A percentile compares a stretch with the other conserved stretches of the same genome.
phyloP scores from a whole-genome alignment of 176 grass and related monocot genomes.

The Carex pumila region DNA sequence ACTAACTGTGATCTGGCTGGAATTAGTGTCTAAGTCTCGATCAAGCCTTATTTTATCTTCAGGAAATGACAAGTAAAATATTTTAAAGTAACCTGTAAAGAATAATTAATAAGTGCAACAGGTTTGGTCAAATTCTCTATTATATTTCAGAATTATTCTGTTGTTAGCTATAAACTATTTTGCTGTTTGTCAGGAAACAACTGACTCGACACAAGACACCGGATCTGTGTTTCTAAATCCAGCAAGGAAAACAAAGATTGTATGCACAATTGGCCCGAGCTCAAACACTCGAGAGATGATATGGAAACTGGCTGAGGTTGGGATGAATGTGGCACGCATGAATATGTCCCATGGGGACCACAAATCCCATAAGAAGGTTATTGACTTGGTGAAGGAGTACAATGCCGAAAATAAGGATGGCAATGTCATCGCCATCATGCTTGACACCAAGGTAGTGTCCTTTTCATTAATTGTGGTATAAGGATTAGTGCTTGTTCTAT shows the following conservation, averaged over 20 bases:
- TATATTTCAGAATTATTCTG: neutral
- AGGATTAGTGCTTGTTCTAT: slow-evolving; percentile 3
- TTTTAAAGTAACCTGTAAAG: neutral
- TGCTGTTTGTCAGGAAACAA: slow-evolving; percentile 28
- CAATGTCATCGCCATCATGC: slow-evolving; percentile 83
- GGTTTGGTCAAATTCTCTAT: neutral
- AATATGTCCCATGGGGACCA: slow-evolving; percentile 99
- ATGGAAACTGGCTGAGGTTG: slow-evolving; percentile 87
- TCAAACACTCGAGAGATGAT: slow-evolving; percentile 84
- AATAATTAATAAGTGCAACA: neutral
- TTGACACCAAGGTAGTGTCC: slow-evolving; percentile 85
- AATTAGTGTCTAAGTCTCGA: neutral
- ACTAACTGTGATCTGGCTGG: too few relatives aligned
- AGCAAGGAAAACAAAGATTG: slow-evolving; percentile 84
- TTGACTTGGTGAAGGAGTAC: slow-evolving; percentile 95
- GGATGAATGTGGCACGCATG: slow-evolving; percentile 85
- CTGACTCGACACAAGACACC: slow-evolving; percentile 15
- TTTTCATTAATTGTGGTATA: neutral
- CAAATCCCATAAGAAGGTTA: slow-evolving; percentile 83
- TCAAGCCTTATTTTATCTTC: neutral
- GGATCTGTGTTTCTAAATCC: slow-evolving; percentile 21
- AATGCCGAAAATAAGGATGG: slow-evolving; percentile 65
- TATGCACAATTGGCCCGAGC: slow-evolving; percentile 95
- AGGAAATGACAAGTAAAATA: neutral
- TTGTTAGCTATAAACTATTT: neutral